Percentiles rank a stretch among this genome's conserved stretches.
Conservation (phyloP, 139 green algal species). For the Gonium pectorale region DNA sequence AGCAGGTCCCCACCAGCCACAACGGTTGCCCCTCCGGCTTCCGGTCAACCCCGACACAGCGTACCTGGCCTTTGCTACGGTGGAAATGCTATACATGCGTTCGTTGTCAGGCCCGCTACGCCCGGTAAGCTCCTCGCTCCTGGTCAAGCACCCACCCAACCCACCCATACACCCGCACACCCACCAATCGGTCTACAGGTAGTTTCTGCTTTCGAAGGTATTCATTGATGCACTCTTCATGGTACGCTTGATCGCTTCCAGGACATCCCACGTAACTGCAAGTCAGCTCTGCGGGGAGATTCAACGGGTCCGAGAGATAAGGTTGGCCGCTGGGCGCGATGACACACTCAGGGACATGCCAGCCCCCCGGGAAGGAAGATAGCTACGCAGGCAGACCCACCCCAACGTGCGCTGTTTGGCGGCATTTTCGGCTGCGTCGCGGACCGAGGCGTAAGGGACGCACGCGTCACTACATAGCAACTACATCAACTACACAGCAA, state of each 20-base stretch:
- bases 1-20: too few relatives aligned
- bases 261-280: constrained; percentile 14
- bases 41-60: too few relatives aligned
- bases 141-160: too few relatives aligned
- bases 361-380: neutral
- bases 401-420: neutral
- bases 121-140: too few relatives aligned
- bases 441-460: too few relatives aligned
- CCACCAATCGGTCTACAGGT: neutral
- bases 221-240: constrained; percentile 10
- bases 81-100: too few relatives aligned
- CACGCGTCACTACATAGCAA: too few relatives aligned
- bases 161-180: neutral
- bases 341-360: neutral
- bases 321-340: neutral
- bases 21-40: too few relatives aligned
- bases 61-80: too few relatives aligned
- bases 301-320: neutral
- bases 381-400: neutral
- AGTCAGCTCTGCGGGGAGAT: constrained; percentile 2
- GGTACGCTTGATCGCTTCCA: constrained; percentile 1
- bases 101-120: too few relatives aligned
- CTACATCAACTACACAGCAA: too few relatives aligned
- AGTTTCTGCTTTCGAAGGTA: constrained; percentile 7
- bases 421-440: too few relatives aligned